Evolutionary conservation across 2,329 filamentous ascomycete genomes (phyloP), one percentile per base, ranked within the genome.

Genomic region (Rhynchosporium secalis): DNA sequence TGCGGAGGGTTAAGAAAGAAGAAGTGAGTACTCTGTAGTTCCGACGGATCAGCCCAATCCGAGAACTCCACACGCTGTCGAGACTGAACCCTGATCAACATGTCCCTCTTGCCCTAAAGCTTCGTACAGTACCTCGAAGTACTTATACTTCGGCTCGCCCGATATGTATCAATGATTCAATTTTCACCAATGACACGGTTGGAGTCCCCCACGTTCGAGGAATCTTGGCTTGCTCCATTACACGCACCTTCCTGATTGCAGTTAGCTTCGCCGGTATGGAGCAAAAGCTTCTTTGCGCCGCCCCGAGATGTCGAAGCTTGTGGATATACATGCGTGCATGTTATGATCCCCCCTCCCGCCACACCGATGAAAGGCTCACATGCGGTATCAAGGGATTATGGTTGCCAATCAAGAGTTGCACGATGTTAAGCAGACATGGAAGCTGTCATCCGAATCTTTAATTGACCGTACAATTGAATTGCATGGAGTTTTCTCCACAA

Each of bases 371-470:
- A 38, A 41, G 41, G 20, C 49, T 63, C 20, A 20, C 20, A 20
- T 20, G 20, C 20, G 20, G 20, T 20, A 1, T 20, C 20, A 20
- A 20, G 20, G 20, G 20, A 20, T 20, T 36, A 36, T 36, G 29
- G 43, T 41, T 49, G 48, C 64, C 64, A 66, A 66, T 66, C 56
- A 64, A 51, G 29, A 28, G 13, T 12, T 40, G 49, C 64, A 66
- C 62, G 62, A 64, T 66, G 58, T 48, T 40, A 59, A 62, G 60
- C 55, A 61, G 43, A 9, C 51, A 12, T 54, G 51, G 51, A 54
- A 54, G 51, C 4, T n/a, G 9, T 28, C 51, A 41, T 54, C 51
- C 36, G 51, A 20, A 8, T 15, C 8, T 54, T 28, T 40, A 3
- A 12, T 26, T 36, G 38, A 15, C 33, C 33, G 40, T 28, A 36